These are phyloP conservation scores for Allium sativum DNA, from an alignment of 106 monocot species.

Conservation along the genomic window DNA sequence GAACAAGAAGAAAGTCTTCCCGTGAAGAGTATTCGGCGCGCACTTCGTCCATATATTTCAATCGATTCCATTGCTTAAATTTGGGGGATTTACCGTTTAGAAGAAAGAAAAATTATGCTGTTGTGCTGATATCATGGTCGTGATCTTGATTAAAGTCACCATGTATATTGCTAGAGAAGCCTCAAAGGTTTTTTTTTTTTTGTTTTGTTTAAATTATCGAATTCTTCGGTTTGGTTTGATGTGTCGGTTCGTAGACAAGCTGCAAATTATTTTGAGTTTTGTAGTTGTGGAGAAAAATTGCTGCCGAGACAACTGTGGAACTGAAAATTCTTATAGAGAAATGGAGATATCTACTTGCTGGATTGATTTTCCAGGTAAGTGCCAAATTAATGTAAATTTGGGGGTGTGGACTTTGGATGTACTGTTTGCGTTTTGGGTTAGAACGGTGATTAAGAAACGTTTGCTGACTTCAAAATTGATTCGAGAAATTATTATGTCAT, in stretches of 20 bases:
- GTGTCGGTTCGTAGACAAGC: not conserved
- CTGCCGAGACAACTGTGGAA: constrained; percentile 30
- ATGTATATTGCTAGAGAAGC: constrained; percentile 8
- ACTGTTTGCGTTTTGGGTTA: too few relatives aligned
- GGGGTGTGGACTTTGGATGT: too few relatives aligned
- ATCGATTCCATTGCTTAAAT: not conserved
- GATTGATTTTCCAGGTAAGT: constrained; percentile 42
- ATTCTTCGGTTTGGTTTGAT: not conserved
- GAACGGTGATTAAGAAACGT: too few relatives aligned
- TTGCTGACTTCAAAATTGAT: too few relatives aligned
- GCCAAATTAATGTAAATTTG: too few relatives aligned
- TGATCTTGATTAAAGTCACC: not conserved
- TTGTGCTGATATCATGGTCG: not conserved
- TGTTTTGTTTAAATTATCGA: too few relatives aligned
- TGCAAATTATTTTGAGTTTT: not conserved
- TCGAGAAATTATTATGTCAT: too few relatives aligned
- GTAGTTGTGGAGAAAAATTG: constrained; percentile 37
- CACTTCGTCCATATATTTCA: not conserved
- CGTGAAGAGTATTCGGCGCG: too few relatives aligned
- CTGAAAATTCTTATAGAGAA: constrained; percentile 37
- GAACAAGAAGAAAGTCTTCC: too few relatives aligned
- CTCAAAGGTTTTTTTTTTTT: constrained; percentile 1
- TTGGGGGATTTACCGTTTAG: too few relatives aligned
- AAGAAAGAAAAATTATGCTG: not conserved
- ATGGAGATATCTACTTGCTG: constrained; percentile 38